Conservation (phyloP, 2,329 filamentous ascomycete genomes). For the Sporothrix pseudoabietina region DNA sequence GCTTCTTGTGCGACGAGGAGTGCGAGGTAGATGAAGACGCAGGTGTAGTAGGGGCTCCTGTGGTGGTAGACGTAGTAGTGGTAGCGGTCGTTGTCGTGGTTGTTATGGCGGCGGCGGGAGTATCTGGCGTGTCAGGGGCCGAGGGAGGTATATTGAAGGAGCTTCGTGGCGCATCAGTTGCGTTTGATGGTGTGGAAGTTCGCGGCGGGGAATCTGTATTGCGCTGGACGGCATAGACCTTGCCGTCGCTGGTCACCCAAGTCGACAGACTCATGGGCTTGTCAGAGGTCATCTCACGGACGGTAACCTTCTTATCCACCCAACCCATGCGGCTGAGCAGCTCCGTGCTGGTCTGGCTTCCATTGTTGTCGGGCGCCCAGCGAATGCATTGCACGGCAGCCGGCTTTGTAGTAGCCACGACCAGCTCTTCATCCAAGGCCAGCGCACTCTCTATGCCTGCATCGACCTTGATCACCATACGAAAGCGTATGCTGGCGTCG, state of each 20-base stretch:
- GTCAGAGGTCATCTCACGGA: slow-evolving; percentile 88
- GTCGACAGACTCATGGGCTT: slow-evolving; percentile 93
- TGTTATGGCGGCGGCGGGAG: neutral
- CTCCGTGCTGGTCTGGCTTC: slow-evolving; percentile 87
- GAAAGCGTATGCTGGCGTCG: slow-evolving; percentile 87
- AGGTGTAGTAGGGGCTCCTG: neutral
- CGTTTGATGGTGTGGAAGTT: neutral
- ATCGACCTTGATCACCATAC: slow-evolving; percentile 98
- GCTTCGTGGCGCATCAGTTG: neutral
- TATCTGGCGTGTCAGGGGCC: neutral
- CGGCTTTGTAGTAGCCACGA: slow-evolving; percentile 89
- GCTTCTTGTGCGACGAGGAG: slow-evolving; percentile 54
- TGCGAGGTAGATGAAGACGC: slow-evolving; percentile 15
- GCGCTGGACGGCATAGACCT: slow-evolving; percentile 87
- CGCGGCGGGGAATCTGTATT: slow-evolving; percentile 40
- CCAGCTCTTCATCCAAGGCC: slow-evolving; percentile 86
- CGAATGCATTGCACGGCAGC: slow-evolving; percentile 95
- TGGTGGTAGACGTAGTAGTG: neutral
- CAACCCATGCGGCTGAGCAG: slow-evolving; percentile 84
- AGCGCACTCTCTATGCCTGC: slow-evolving; percentile 87
- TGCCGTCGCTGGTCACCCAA: slow-evolving; percentile 88
- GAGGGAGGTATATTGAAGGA: neutral
- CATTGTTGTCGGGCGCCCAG: slow-evolving; percentile 82
- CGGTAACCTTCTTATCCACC: slow-evolving; percentile 73
- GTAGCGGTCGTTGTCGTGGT: neutral